phyloP scores from a whole-genome alignment of 2,329 filamentous ascomycete genomes.

The Penicillium polonicum region DNA sequence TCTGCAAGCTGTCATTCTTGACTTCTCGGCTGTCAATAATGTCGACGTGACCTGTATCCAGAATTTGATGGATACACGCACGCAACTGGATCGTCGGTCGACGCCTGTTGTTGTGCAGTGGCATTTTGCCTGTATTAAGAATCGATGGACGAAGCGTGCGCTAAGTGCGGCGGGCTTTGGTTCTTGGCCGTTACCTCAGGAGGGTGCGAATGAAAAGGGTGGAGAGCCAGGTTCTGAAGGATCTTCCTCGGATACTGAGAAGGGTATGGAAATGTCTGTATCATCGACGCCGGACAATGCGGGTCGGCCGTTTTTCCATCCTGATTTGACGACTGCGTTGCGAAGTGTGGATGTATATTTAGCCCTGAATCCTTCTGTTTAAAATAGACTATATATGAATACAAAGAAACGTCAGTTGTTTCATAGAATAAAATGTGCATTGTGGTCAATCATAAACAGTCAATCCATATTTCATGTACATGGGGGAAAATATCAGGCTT shows the following conservation, averaged over 20 bases:
- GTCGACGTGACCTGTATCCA: conserved; percentile 88
- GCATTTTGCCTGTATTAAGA: conserved; percentile 88
- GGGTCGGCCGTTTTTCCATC: conserved; percentile 82
- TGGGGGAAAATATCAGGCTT: background rate
- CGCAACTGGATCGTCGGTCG: conserved; percentile 83
- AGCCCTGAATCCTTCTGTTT: background rate
- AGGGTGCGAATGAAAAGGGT: background rate
- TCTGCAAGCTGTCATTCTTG: conserved; percentile 79
- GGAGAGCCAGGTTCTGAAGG: background rate
- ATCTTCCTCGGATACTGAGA: background rate
- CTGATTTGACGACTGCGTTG: conserved; percentile 80
- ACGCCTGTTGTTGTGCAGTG: conserved; percentile 78
- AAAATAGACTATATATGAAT: background rate
- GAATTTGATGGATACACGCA: conserved; percentile 83
- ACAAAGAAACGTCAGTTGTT: background rate
- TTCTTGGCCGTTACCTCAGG: conserved; percentile 53
- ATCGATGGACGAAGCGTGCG: conserved; percentile 87
- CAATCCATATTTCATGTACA: background rate
- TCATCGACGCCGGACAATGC: conserved; percentile 50
- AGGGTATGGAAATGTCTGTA: background rate
- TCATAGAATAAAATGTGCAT: background rate
- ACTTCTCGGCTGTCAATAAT: conserved; percentile 87
- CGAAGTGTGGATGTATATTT: conserved; percentile 59
- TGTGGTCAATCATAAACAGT: background rate
- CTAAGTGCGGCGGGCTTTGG: conserved; percentile 83